phyloP scores from a whole-genome alignment of 306 rosid genomes.

The Vachellia collinsii region DNA sequence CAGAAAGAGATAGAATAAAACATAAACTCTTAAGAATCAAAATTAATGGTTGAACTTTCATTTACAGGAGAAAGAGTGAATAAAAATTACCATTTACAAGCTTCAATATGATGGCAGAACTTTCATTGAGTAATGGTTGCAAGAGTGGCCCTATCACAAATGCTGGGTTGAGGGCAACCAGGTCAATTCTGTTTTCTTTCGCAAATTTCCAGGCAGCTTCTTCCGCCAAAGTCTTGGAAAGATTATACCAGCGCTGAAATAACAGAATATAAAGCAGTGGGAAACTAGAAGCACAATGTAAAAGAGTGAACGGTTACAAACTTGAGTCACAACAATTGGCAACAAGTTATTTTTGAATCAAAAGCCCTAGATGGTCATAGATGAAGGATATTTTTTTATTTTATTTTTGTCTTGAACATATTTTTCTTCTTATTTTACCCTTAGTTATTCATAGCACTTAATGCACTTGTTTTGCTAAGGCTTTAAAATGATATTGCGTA shows the following conservation, averaged over 20 bases:
- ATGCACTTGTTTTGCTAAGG: neutral
- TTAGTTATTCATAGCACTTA: neutral
- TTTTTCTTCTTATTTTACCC: neutral
- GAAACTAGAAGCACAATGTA: conserved; percentile 8
- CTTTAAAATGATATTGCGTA: neutral
- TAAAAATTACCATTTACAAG: conserved; percentile 60
- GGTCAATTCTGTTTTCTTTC: conserved; percentile 70
- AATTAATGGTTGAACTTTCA: too few relatives aligned
- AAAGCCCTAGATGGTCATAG: neutral
- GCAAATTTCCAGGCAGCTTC: conserved; percentile 88
- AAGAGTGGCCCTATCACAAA: conserved; percentile 82
- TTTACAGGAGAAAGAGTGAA: neutral
- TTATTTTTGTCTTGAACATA: neutral
- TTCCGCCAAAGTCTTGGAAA: conserved; percentile 89
- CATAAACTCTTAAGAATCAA: too few relatives aligned
- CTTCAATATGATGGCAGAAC: conserved; percentile 54
- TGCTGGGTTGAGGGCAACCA: conserved; percentile 72
- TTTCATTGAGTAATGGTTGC: conserved; percentile 74
- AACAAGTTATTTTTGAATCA: neutral
- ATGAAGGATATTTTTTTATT: neutral
- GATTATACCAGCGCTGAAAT: conserved; percentile 71
- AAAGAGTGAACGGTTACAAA: neutral
- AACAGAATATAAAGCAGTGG: conserved; percentile 9
- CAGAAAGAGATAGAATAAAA: too few relatives aligned
- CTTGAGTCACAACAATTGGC: neutral